Conservation (phyloP, 2,329 filamentous ascomycete species). For the Scleromitrula shiraiana region DNA sequence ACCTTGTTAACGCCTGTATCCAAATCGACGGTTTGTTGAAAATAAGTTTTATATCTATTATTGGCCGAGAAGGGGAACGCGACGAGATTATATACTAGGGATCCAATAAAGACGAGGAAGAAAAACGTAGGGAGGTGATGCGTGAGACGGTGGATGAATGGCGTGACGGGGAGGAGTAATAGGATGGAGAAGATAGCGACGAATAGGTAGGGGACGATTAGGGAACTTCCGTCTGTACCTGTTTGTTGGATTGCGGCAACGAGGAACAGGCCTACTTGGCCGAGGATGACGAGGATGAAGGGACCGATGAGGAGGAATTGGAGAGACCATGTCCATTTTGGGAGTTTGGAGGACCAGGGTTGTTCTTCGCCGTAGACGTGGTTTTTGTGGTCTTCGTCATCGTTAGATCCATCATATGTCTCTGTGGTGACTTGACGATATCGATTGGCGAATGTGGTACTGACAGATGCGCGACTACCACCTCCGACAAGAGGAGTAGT, state of each 20-base stretch:
- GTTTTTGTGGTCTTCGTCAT: conserved; percentile 29
- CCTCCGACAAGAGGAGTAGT: conserved; percentile 45
- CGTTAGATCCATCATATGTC: conserved; percentile 22
- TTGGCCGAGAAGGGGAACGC: conserved; percentile 82
- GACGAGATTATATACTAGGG: conserved; percentile 75
- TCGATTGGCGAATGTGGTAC: conserved; percentile 49
- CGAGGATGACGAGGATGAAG: conserved; percentile 67
- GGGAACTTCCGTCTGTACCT: conserved; percentile 69
- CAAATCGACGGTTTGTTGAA: conserved; percentile 73
- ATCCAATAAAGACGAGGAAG: conserved; percentile 63
- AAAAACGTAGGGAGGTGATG: conserved; percentile 75
- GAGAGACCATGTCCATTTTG: conserved; percentile 78
- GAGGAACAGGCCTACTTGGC: conserved; percentile 66
- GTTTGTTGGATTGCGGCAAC: conserved; percentile 72
- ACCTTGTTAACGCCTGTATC: conserved; percentile 64
- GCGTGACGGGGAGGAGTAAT: conserved; percentile 66
- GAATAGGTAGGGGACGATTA: conserved; percentile 63
- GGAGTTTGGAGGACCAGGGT: conserved; percentile 71
- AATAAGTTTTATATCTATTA: conserved; percentile 79
- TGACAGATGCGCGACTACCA: conserved; percentile 43
- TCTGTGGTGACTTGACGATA: conserved; percentile 29
- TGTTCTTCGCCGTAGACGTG: conserved; percentile 65
- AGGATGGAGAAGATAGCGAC: conserved; percentile 62
- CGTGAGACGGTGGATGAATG: conserved; percentile 80
- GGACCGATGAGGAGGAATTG: conserved; percentile 78